phyloP scores from a whole-genome alignment of 2,329 filamentous ascomycete genomes.

The Lachnum nothofagi region DNA sequence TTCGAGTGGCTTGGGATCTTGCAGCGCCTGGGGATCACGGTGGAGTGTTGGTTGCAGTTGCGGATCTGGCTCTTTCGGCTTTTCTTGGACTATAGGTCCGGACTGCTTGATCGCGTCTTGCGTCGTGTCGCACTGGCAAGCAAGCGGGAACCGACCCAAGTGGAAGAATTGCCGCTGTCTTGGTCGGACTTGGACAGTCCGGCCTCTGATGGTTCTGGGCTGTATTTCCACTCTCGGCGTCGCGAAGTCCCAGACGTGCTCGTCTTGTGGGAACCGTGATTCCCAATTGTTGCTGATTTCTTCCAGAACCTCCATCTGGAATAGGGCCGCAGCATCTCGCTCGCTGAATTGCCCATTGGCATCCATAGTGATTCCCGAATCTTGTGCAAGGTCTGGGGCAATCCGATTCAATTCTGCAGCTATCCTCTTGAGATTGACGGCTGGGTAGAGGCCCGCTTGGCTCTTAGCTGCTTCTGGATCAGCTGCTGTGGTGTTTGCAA shows the following conservation, averaged over 20 bases:
- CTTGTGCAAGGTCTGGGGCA: slow-evolving; percentile 22
- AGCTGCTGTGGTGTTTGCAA: neutral
- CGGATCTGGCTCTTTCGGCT: neutral
- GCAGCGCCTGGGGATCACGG: neutral
- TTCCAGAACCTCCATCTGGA: slow-evolving; percentile 27
- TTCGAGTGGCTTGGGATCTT: slow-evolving; percentile 2
- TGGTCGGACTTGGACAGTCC: neutral
- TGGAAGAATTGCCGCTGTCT: slow-evolving; percentile 19
- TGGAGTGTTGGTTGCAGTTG: neutral
- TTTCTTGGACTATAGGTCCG: slow-evolving; percentile 13
- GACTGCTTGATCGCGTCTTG: slow-evolving; percentile 14
- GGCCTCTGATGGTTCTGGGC: neutral
- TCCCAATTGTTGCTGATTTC: slow-evolving; percentile 30
- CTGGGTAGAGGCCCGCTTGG: too few relatives aligned
- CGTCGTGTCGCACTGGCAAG: slow-evolving; percentile 16
- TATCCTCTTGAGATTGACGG: slow-evolving; percentile 11
- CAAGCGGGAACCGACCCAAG: slow-evolving; percentile 21
- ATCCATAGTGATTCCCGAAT: slow-evolving; percentile 4
- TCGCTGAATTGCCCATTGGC: slow-evolving; percentile 5
- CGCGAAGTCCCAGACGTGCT: slow-evolving; percentile 29
- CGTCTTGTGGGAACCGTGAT: slow-evolving; percentile 22
- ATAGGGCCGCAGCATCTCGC: slow-evolving; percentile 16
- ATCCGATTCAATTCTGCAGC: slow-evolving; percentile 19
- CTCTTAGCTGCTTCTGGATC: too few relatives aligned
- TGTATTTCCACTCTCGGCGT: slow-evolving; percentile 1